phyloP scores from a whole-genome alignment of 352 stramenopile genomes.

The Peronospora tabacina region DNA sequence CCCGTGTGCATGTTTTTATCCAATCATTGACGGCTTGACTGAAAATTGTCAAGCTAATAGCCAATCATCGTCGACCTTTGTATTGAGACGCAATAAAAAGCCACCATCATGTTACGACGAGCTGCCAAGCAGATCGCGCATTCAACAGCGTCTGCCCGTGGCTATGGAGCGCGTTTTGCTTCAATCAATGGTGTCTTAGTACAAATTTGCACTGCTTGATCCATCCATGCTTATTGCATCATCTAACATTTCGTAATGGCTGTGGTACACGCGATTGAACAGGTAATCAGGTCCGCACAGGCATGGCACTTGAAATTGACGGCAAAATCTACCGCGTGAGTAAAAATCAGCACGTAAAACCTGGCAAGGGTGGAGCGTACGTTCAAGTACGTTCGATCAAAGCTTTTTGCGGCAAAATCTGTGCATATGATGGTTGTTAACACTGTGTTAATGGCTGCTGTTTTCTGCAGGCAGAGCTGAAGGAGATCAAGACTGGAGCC shows the following conservation, averaged over 20 bases:
- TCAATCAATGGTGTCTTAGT: slow-evolving; percentile 51
- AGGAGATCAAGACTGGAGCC: slow-evolving; percentile 81
- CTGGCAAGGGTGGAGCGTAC: slow-evolving; percentile 77
- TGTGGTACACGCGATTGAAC: slow-evolving; percentile 3
- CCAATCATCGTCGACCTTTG: slow-evolving; percentile 7
- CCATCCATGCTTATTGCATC: background rate
- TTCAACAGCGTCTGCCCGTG: slow-evolving; percentile 11
- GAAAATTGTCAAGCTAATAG: background rate
- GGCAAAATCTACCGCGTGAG: slow-evolving; percentile 78
- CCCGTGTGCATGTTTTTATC: slow-evolving; percentile 1
- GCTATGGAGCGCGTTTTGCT: slow-evolving; percentile 42
- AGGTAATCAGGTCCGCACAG: slow-evolving; percentile 78
- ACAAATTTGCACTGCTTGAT: background rate
- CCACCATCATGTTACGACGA: slow-evolving; percentile 33
- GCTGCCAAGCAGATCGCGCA: slow-evolving; percentile 32
- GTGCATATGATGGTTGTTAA: background rate
- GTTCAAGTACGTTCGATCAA: slow-evolving; percentile 38
- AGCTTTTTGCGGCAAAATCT: background rate
- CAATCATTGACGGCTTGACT: background rate
- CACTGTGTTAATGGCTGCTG: slow-evolving; percentile 1
- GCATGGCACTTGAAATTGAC: slow-evolving; percentile 79
- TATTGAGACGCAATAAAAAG: background rate
- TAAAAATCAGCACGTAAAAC: slow-evolving; percentile 83
- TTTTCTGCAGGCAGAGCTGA: slow-evolving; percentile 55
- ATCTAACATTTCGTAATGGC: slow-evolving; percentile 4